A percentile compares a stretch with the other conserved stretches of the same genome.
Conservation (phyloP, 1,284 basidiomycete species). For the Inonotus obliquus region DNA sequence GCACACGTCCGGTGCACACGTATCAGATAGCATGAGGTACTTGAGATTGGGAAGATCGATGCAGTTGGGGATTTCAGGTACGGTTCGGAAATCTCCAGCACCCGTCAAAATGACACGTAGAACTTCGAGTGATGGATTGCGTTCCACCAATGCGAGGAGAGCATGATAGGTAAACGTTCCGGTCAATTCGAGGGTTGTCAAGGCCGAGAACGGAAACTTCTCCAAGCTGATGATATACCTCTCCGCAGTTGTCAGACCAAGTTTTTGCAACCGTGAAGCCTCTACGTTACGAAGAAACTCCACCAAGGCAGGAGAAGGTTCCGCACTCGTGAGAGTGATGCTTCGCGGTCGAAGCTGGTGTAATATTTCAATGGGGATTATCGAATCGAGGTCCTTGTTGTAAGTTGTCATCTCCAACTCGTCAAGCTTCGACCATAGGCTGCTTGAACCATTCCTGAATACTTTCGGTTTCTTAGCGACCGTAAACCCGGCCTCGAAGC, state of each 20-base stretch:
- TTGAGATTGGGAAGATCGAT: neutral
- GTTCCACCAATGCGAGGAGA: neutral
- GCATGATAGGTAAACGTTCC: neutral
- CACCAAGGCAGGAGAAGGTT: no score
- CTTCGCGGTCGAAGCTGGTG: no score
- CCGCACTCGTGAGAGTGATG: no score
- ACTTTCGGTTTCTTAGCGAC: neutral
- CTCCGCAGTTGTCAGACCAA: neutral
- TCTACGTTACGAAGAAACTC: neutral
- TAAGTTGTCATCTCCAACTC: neutral
- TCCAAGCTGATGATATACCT: neutral
- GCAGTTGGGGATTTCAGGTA: neutral
- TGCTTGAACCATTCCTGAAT: neutral
- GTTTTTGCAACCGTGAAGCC: neutral
- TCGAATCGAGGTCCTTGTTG: no score
- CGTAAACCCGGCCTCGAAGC: neutral
- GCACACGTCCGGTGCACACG: neutral
- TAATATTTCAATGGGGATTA: no score
- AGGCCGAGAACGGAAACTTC: neutral
- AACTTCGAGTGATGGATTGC: neutral
- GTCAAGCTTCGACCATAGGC: neutral
- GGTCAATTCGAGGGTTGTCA: neutral
- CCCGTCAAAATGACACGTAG: neutral
- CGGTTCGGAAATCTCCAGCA: neutral
- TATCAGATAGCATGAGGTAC: neutral